phyloP scores from a whole-genome alignment of 768 basidiomycete genomes.

The Boletellus emodensis region DNA sequence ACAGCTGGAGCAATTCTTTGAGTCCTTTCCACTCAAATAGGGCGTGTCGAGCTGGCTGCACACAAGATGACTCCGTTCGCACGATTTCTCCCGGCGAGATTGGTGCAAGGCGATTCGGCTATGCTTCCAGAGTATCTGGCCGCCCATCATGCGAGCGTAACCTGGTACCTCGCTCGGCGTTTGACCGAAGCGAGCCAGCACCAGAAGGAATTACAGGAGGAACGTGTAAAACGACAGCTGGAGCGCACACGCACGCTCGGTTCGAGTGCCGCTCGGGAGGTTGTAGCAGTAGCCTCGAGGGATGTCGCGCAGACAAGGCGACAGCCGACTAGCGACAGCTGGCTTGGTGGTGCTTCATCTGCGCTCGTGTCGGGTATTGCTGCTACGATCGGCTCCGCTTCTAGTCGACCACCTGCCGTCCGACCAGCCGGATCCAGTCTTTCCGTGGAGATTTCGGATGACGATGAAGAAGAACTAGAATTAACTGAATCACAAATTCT shows the following conservation, averaged over 20 bases:
- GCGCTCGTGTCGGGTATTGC: conserved; percentile 53
- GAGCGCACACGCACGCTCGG: conserved; percentile 84
- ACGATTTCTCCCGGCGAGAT: conserved; percentile 66
- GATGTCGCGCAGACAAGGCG: conserved; percentile 20
- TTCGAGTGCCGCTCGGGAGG: conserved; percentile 68
- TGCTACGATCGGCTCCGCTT: conserved; percentile 52
- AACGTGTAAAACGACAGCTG: conserved; percentile 81
- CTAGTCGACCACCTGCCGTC: conserved; percentile 29
- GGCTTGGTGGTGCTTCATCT: conserved; percentile 59
- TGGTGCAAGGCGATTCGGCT: conserved; percentile 55
- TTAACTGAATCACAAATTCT: conserved; percentile 85
- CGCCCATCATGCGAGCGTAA: conserved; percentile 91
- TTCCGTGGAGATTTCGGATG: conserved; percentile 43
- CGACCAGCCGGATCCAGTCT: conserved; percentile 29
- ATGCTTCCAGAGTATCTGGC: conserved; percentile 61
- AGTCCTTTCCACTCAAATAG: conserved; percentile 35
- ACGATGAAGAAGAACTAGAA: conserved; percentile 77
- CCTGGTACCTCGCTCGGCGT: conserved; percentile 83
- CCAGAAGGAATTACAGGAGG: conserved; percentile 90
- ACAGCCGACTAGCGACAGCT: conserved; percentile 39
- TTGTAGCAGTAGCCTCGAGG: conserved; percentile 40
- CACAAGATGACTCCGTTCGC: conserved; percentile 62
- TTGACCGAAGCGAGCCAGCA: conserved; percentile 74
- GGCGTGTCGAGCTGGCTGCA: conserved; percentile 62
- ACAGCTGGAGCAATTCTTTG: conserved; percentile 15